phyloP scores from a whole-genome alignment of 805 yeast genomes.

The Teunomyces aglyptinius region DNA sequence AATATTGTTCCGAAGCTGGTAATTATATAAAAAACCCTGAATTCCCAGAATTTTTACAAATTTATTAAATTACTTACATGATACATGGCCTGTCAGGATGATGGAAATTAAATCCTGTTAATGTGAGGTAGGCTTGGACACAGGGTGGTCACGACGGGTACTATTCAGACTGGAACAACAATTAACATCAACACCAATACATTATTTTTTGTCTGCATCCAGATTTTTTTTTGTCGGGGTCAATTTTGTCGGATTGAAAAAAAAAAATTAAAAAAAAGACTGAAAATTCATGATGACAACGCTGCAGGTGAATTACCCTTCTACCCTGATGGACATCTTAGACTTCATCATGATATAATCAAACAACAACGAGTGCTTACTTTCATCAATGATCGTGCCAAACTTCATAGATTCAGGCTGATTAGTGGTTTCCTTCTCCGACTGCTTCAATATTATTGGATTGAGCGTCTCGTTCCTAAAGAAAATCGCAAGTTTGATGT shows the following conservation, averaged over 20 bases:
- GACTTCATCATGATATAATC: constrained; percentile 22
- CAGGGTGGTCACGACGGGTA: too few species aligned
- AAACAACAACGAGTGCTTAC: constrained; percentile 14
- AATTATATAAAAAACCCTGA: not conserved
- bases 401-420: constrained; percentile 2
- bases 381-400: constrained; percentile 3
- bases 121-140: too few species aligned
- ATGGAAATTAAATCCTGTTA: not conserved
- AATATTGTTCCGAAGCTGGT: too few species aligned
- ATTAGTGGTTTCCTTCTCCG: constrained; percentile 5
- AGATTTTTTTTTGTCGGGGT: not conserved
- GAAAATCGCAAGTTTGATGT: constrained; percentile 13
- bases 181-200: not conserved
- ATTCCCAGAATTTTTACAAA: not conserved
- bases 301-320: not conserved
- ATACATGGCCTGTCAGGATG: not conserved
- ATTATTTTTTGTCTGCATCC: not conserved
- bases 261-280: not conserved
- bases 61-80: not conserved
- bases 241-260: not conserved
- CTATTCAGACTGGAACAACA: too few species aligned
- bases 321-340: constrained; percentile 21
- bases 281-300: not conserved
- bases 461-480: constrained; percentile 18
- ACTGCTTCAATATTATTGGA: constrained; percentile 16